A percentile compares a stretch with the other conserved stretches of the same genome.
These are phyloP conservation scores for Metschnikowia shivogae DNA, from an alignment of 805 yeast genomes.

Conservation along the genomic window DNA sequence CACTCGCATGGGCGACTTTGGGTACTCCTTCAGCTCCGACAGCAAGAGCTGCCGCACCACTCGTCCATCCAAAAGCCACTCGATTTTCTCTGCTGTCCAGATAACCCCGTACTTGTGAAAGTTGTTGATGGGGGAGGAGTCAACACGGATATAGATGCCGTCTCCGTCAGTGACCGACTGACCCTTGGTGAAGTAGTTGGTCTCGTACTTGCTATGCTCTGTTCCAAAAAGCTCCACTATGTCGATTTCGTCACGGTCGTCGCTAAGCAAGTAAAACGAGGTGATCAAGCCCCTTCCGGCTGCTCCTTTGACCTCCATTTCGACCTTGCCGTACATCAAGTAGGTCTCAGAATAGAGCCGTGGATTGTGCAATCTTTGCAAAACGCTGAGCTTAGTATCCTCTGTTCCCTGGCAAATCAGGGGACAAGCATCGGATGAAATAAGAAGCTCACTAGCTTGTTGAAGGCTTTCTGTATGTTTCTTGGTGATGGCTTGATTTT, in stretches of 20 bases:
- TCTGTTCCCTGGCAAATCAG: slow-evolving; percentile 6
- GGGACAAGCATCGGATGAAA: slow-evolving; percentile 9
- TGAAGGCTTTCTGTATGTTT: slow-evolving; percentile 6
- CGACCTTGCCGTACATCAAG: slow-evolving; percentile 35
- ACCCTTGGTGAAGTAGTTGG: slow-evolving; percentile 40
- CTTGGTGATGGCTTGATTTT: slow-evolving; percentile 23
- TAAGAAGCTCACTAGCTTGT: slow-evolving; percentile 12
- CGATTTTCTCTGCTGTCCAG: slow-evolving; percentile 32
- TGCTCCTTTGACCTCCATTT: slow-evolving; percentile 32
- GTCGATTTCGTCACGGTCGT: slow-evolving; percentile 42
- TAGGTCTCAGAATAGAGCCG: slow-evolving; percentile 26
- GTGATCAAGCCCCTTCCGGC: slow-evolving; percentile 35
- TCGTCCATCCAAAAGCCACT: slow-evolving; percentile 29
- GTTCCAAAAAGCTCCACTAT: slow-evolving; percentile 38
- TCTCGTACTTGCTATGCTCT: slow-evolving; percentile 26
- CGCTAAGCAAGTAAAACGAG: slow-evolving; percentile 39
- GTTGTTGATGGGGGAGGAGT: slow-evolving; percentile 21
- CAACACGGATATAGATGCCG: slow-evolving; percentile 29
- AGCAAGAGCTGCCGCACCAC: slow-evolving; percentile 23
- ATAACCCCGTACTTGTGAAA: slow-evolving; percentile 31
- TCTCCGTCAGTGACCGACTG: slow-evolving; percentile 32
- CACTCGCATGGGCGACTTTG: slow-evolving; percentile 34
- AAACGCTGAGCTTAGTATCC: slow-evolving; percentile 11
- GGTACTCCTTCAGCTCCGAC: slow-evolving; percentile 21
- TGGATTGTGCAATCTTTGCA: slow-evolving; percentile 27